A percentile compares a stretch with the other conserved stretches of the same genome.
phyloP scores from a whole-genome alignment of 2,329 filamentous ascomycete species.

The Aureobasidium mangrovei region DNA sequence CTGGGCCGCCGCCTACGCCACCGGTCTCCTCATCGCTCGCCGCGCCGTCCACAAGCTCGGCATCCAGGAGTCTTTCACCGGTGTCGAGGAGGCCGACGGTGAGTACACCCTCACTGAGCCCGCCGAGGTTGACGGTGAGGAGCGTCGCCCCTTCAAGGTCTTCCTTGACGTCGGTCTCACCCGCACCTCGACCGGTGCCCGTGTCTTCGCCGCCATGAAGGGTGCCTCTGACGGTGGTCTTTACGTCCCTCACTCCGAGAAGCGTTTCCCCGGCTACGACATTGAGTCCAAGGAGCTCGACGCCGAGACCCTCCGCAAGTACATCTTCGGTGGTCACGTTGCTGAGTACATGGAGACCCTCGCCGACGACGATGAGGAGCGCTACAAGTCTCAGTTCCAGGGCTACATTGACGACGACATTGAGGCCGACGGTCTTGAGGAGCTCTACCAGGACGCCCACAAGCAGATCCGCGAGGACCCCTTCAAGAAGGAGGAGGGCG shows the following conservation, averaged over 20 bases:
- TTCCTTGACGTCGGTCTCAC: conserved; percentile 96
- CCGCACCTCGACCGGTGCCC: conserved; percentile 95
- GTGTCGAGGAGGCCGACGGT: conserved; percentile 94
- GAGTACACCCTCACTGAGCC: conserved; percentile 96
- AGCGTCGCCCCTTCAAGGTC: conserved; percentile 96
- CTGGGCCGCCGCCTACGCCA: conserved; percentile 96
- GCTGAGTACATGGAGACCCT: conserved; percentile 99
- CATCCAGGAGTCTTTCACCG: conserved; percentile 82
- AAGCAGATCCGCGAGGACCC: conserved; percentile 95
- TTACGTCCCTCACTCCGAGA: conserved; percentile 95
- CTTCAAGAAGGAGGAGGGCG: conserved; percentile 78
- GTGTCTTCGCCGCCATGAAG: conserved; percentile 99
- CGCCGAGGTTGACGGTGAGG: conserved; percentile 76
- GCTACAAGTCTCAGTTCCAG: conserved; percentile 96
- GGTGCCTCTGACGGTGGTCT: conserved; percentile 97
- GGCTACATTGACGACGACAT: conserved; percentile 96
- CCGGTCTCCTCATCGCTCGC: conserved; percentile 92
- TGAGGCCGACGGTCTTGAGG: conserved; percentile 94
- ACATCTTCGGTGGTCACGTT: conserved; percentile 98
- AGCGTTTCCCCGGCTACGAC: conserved; percentile 98
- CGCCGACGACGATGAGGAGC: conserved; percentile 99
- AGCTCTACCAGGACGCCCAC: conserved; percentile 91
- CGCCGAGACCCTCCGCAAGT: conserved; percentile 92
- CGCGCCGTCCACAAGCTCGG: conserved; percentile 95
- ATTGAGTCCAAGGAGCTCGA: conserved; percentile 97